Base-by-base conservation (phyloP, 495 filamentous ascomycete genomes). In the Clavariopsis aquatica region DNA sequence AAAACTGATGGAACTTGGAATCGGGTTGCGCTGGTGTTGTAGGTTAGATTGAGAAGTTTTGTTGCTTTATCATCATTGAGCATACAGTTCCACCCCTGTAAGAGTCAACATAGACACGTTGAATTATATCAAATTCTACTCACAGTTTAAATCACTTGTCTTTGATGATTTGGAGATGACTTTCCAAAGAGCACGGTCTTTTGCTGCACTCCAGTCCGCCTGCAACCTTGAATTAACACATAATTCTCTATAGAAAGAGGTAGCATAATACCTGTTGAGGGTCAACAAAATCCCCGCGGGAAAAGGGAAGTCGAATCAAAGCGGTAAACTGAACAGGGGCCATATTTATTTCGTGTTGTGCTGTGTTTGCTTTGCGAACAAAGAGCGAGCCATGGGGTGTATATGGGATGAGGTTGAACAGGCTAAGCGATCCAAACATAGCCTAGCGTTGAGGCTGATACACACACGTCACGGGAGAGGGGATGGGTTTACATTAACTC, bases 181-280 rank as follows among this genome's bases (percentile, higher is more conserved):
- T 67, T 88, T 88, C 94, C 94, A 98, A n/a, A 98, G 78, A 4
- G 85, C 83, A 51, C 87, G 86, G 71, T 97, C 95, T 74, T 98
- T 97, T 20, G 78, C 75, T 3, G 88, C 83, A 75, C 92, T 86
- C 88, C 88, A 91, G 60, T 86, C 80, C 49, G 87, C 82, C 83
- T 89, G 65, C 27, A 52, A 23, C 17, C 52, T 34, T 74, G 41
- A 73, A 65, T 43, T n/a, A 2, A 17, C 4, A 43, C n/a, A 55
- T 43, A 3, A 10, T 20, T 41, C 19, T n/a, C 3, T 47, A 10
- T 24, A 0, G 51, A 36, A 15, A 28, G 24, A 29, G 41, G 13
- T 41, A 9, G 5, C 12, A 34, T 43, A 83, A 70, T 81, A 93
- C 93, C 52, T 87, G 86, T 8, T 90, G 89, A 47, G 95, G 94